phyloP scores from a whole-genome alignment of 768 basidiomycete species.

The Rickenella mellea region DNA sequence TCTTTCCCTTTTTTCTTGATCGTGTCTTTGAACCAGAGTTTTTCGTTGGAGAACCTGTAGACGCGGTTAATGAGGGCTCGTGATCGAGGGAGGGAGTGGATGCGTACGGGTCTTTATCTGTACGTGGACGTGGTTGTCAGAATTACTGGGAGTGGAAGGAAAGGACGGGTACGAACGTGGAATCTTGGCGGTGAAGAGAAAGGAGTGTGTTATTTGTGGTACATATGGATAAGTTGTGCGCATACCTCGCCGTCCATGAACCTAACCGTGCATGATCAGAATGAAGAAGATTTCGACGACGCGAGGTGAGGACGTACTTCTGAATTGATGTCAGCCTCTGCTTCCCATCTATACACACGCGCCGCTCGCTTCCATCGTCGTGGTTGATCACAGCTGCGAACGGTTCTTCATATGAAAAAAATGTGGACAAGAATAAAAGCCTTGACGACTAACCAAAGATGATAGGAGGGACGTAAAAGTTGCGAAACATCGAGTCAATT shows the following conservation, averaged over 20 bases:
- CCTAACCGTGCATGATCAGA: constrained; percentile 17
- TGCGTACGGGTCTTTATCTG: constrained; percentile 41
- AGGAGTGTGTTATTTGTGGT: no score
- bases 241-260: constrained; percentile 69
- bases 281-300: background rate
- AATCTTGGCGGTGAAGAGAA: constrained; percentile 41
- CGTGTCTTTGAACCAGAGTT: constrained; percentile 39
- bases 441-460: constrained; percentile 46
- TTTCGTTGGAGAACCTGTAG: constrained; percentile 32
- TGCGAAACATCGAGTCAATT: constrained; percentile 67
- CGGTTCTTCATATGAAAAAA: no score
- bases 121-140: constrained; percentile 1
- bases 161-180: constrained; percentile 32
- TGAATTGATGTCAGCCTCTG: constrained; percentile 69
- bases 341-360: constrained; percentile 70
- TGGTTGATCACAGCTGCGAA: constrained; percentile 39
- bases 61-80: constrained; percentile 20
- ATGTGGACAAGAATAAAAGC: background rate
- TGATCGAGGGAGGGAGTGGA: background rate
- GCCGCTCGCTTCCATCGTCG: constrained; percentile 57
- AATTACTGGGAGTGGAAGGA: background rate
- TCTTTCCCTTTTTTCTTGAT: constrained; percentile 9
- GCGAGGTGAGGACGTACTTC: constrained; percentile 29
- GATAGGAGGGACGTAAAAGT: constrained; percentile 67
- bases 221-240: no score